Evolutionary conservation across 306 rosid genomes (phyloP).

Genomic region (Pyrus bretschneideri): DNA sequence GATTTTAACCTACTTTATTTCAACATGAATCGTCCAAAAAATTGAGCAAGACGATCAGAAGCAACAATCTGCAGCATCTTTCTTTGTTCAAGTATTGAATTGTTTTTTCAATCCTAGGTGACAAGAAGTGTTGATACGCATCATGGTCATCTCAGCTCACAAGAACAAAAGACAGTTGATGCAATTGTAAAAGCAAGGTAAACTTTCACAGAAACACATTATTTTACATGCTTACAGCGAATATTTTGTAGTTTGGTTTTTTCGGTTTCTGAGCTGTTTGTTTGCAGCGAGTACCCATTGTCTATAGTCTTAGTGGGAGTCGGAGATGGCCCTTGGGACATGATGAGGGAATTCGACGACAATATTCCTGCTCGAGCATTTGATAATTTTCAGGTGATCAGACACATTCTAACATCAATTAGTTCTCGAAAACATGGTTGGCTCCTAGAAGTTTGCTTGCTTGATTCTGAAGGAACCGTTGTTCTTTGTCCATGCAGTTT

Average conservation of each 20-base stretch:
- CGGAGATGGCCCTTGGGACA: constrained; percentile 98
- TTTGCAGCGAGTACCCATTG: constrained; percentile 68
- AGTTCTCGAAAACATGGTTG: neutral
- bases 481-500: constrained; percentile 39
- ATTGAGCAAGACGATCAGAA: neutral
- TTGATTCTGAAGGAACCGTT: constrained; percentile 9
- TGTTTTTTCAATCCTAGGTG: constrained; percentile 33
- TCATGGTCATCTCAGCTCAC: constrained; percentile 57
- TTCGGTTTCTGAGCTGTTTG: neutral
- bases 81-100: neutral
- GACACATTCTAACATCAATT: neutral
- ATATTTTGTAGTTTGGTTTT: neutral
- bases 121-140: constrained; percentile 75
- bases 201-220: neutral
- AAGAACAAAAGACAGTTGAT: constrained; percentile 68
- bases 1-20: neutral
- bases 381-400: constrained; percentile 78
- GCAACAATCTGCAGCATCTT: neutral
- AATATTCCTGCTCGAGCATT: constrained; percentile 79
- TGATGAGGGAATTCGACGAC: constrained; percentile 83
- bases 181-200: constrained; percentile 95
- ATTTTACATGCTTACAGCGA: neutral
- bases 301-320: constrained; percentile 86
- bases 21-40: neutral
- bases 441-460: neutral